Evolutionary conservation across 768 basidiomycete genomes (phyloP), one percentile per base, ranked within the genome.

Genomic region (Calocybe cyanea): DNA sequence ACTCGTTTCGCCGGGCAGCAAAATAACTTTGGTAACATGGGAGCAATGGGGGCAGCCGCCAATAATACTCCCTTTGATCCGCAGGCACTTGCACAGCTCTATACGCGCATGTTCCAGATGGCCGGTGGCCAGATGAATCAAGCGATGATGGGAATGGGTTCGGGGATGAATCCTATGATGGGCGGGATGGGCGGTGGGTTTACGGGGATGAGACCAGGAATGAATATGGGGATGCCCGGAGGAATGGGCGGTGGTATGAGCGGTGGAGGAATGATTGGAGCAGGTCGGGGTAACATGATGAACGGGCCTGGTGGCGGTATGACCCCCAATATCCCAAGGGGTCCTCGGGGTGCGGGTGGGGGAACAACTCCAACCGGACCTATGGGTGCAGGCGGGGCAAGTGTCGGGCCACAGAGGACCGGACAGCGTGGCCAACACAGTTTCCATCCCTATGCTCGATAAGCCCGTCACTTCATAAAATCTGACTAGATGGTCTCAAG

Each of bases 101-200:
- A 96, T 67, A 91, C 93, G 28, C 86, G 92, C 51, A 97, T 98
- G 95, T 86, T 91, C 75, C 83, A 85, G 60, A 86, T 89, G 71
- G 78, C 87, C 38, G 78, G 80, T 30, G 52, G 44, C 3, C 76
- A 74, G 2, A 65, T 62, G 40, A 73, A 76, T 67, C 77, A 78
- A 57, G 75, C 76, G 3, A 77, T 73, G 61, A 82, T 83, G 79
- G 76, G 70, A 4, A 68, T 67, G 66, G 64, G 57, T n/a, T 61
- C 59, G 34, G 66, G 58, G 17, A 65, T 60, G 47, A 62, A 67
- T 54, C 63, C 64, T 18, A 67, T 71, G 57, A 53, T 53, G 52
- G 49, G 37, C 66, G 67, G 63, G 44, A 64, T 66, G 64, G 65
- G 60, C 0, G 61, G 59, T 8, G 64, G 58, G 19, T 73, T 75